Percentiles rank a stretch among this genome's conserved stretches.
phyloP scores from a whole-genome alignment of 1,139 yeast species.

The Diutina siamensis region DNA sequence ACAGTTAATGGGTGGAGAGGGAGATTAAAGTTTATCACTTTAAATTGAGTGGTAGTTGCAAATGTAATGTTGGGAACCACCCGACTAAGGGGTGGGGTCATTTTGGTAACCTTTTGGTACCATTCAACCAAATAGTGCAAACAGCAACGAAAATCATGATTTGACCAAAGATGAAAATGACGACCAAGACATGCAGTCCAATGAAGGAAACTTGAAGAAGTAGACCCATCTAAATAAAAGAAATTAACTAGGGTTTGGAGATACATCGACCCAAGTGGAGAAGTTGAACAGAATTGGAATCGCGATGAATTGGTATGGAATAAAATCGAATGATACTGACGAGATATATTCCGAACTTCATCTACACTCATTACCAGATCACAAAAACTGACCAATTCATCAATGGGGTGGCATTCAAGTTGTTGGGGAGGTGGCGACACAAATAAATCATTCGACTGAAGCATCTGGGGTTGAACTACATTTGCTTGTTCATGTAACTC shows the following conservation, averaged over 20 bases:
- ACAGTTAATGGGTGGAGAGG: neutral
- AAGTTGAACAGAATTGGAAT: neutral
- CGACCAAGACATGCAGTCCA: neutral
- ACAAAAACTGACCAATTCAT: neutral
- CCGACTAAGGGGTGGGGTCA: neutral
- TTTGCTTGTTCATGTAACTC: too few species aligned
- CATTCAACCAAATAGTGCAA: neutral
- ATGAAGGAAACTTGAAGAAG: neutral
- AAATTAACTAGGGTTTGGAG: neutral
- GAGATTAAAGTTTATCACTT: too few species aligned
- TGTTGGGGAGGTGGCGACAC: too few species aligned
- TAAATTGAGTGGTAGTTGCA: too few species aligned
- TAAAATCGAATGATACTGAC: neutral
- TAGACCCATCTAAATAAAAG: neutral
- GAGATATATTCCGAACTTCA: neutral
- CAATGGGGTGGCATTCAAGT: too few species aligned
- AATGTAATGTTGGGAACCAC: neutral
- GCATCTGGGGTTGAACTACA: neutral
- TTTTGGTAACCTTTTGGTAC: neutral
- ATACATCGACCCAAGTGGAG: neutral
- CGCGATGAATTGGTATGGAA: neutral
- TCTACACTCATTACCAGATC: neutral
- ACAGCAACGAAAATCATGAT: neutral
- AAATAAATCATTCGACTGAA: too few species aligned
- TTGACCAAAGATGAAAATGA: neutral